Evolutionary conservation across 345 rosid species (phyloP).

Genomic region (Brassica nigra): DNA sequence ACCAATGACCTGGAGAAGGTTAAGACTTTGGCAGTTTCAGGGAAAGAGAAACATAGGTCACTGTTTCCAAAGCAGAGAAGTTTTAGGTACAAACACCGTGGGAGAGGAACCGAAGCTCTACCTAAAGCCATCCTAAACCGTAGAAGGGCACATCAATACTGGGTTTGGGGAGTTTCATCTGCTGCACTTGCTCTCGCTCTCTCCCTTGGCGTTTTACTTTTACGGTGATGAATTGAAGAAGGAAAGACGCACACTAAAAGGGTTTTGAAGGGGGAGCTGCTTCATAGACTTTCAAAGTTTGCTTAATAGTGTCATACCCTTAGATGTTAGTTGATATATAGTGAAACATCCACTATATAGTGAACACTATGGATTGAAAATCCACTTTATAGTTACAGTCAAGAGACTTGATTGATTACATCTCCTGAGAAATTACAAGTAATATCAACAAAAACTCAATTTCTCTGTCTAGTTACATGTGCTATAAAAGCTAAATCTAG

Average conservation of each 20-base stretch:
- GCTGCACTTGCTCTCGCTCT: constrained; percentile 51
- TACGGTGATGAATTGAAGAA: constrained; percentile 9
- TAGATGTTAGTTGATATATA: constrained; percentile 18
- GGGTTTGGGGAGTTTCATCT: constrained; percentile 65
- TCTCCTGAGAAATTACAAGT: not conserved
- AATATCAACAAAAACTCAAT: not conserved
- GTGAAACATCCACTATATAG: constrained; percentile 22
- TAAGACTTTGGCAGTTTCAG: constrained; percentile 34
- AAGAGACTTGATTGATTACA: constrained; percentile 8
- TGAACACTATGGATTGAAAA: constrained; percentile 24
- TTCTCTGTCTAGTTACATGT: not conserved
- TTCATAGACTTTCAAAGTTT: constrained; percentile 27
- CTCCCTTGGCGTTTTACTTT: constrained; percentile 47
- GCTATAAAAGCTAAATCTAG: not conserved
- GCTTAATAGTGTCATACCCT: constrained; percentile 26
- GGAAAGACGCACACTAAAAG: not conserved
- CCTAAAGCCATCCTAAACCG: constrained; percentile 74
- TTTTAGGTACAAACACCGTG: constrained; percentile 51
- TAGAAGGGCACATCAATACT: constrained; percentile 63
- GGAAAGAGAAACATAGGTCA: constrained; percentile 47
- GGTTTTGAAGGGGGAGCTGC: constrained; percentile 8
- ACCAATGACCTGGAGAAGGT: constrained; percentile 56
- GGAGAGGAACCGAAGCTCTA: constrained; percentile 57
- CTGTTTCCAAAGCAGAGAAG: constrained; percentile 49
- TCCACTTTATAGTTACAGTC: constrained; percentile 17